Percentiles rank a stretch among this genome's conserved stretches.
phyloP scores from a whole-genome alignment of 768 basidiomycete genomes.

The Gymnopilus dilepis region DNA sequence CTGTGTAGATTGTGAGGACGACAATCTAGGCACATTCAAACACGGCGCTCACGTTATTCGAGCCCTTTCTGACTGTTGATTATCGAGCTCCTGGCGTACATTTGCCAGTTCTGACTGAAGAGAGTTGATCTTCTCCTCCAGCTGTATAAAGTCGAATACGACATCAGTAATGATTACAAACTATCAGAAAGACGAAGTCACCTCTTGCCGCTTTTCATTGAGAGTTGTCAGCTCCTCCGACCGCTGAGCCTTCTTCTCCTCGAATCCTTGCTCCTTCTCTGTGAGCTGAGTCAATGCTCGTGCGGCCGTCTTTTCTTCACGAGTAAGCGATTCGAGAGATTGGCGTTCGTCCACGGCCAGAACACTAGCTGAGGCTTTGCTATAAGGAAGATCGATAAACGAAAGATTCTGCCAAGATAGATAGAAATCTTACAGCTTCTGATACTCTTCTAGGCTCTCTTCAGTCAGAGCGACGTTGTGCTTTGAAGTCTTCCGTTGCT shows the following conservation, averaged over 20 bases:
- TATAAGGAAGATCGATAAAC: conserved; percentile 32
- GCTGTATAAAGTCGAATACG: conserved; percentile 37
- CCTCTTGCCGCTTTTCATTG: conserved; percentile 62
- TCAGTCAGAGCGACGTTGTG: conserved; percentile 80
- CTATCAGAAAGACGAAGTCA: conserved; percentile 30
- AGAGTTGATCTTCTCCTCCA: conserved; percentile 62
- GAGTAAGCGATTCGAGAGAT: conserved; percentile 74
- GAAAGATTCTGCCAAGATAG: not conserved
- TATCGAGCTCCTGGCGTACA: conserved; percentile 80
- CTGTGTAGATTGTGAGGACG: conserved; percentile 43
- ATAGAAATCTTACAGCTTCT: conserved; percentile 60
- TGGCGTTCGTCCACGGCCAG: conserved; percentile 90
- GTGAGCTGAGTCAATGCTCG: conserved; percentile 69
- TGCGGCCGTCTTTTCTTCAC: conserved; percentile 79
- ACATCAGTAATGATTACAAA: not conserved
- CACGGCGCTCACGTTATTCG: conserved; percentile 69
- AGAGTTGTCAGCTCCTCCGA: conserved; percentile 56
- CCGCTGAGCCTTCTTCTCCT: conserved; percentile 61
- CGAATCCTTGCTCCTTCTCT: conserved; percentile 71
- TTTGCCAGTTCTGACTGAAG: conserved; percentile 66
- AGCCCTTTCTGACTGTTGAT: conserved; percentile 81
- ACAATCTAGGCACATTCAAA: not conserved
- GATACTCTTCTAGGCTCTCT: conserved; percentile 88
- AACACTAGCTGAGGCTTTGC: conserved; percentile 80
- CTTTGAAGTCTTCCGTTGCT: conserved; percentile 72